Conservation (phyloP, 176 grass and related monocot species). For the Melocanna baccifera region DNA sequence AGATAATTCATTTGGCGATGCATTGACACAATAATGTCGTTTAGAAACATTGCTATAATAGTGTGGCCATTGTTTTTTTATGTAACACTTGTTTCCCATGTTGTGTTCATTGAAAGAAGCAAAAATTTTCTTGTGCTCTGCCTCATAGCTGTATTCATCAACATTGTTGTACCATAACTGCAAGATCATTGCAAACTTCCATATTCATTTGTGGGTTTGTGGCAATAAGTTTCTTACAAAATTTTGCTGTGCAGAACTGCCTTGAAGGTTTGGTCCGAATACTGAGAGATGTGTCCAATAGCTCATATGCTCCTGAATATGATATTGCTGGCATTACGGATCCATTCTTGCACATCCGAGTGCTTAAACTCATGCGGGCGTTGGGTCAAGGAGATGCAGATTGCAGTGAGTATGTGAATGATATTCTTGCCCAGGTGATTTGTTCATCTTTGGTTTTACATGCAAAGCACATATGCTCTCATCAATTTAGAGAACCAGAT, state of each 20-base stretch:
- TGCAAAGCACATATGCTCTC: not conserved
- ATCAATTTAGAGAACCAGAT: slow-evolving; percentile 9
- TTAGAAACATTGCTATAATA: not conserved
- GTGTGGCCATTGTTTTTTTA: not conserved
- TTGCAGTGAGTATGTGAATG: slow-evolving; percentile 90
- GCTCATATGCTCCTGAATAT: slow-evolving; percentile 96
- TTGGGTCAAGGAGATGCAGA: slow-evolving; percentile 83
- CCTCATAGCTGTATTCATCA: not conserved
- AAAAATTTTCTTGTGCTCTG: not conserved
- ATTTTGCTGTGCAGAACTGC: slow-evolving; percentile 58
- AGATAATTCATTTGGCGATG: not conserved
- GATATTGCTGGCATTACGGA: slow-evolving; percentile 94
- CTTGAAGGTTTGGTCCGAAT: slow-evolving; percentile 84
- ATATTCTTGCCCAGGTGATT: slow-evolving; percentile 96
- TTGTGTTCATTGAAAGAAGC: not conserved
- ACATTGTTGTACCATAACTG: not conserved
- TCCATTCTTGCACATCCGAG: slow-evolving; percentile 93
- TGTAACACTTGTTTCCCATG: not conserved
- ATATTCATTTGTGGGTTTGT: not conserved
- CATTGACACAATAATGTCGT: not conserved
- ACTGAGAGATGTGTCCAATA: slow-evolving; percentile 92
- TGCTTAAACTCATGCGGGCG: slow-evolving; percentile 76
- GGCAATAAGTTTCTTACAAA: slow-evolving; percentile 27
- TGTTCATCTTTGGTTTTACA: slow-evolving; percentile 36
- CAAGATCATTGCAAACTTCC: not conserved